A percentile compares a stretch with the other conserved stretches of the same genome.
phyloP scores from a whole-genome alignment of 306 rosid genomes.

The Medicago lupulina region DNA sequence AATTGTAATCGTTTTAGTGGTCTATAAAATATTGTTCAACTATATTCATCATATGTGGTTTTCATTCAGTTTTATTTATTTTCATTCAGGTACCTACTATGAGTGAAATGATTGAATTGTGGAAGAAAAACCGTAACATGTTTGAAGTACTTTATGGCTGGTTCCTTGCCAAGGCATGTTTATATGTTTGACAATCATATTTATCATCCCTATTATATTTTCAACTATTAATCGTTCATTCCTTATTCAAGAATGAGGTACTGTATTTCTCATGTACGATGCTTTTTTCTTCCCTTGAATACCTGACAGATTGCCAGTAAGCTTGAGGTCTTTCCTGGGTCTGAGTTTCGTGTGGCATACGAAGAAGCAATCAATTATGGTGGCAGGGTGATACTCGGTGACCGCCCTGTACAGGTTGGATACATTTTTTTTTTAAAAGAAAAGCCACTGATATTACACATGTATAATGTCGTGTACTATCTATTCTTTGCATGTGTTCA shows the following conservation, averaged over 20 bases:
- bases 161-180: conserved; percentile 95
- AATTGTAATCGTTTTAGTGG: conserved; percentile 4
- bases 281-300: conserved; percentile 1
- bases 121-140: conserved; percentile 83
- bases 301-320: conserved; percentile 77
- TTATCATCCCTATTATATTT: conserved; percentile 1
- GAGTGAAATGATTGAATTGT: conserved; percentile 78
- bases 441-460: conserved; percentile 3
- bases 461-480: conserved; percentile 17
- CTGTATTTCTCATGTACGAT: conserved; percentile 23
- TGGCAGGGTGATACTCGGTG: conserved; percentile 93
- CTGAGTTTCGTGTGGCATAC: conserved; percentile 93
- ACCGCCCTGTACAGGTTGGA: conserved; percentile 94
- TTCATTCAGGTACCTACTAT: conserved; percentile 75
- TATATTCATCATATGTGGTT: conserved; percentile 27
- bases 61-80: conserved; percentile 37
- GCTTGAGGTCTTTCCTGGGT: conserved; percentile 91
- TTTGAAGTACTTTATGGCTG: conserved; percentile 87
- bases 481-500: conserved; percentile 19
- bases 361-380: conserved; percentile 97
- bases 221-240: conserved; percentile 25
- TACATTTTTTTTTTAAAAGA: conserved; percentile 33
- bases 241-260: conserved; percentile 28
- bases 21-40: conserved; percentile 22
- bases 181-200: conserved; percentile 34